Percentiles rank a stretch among this genome's conserved stretches.
phyloP scores from a whole-genome alignment of 805 yeast genomes.

The Pichia exigua region DNA sequence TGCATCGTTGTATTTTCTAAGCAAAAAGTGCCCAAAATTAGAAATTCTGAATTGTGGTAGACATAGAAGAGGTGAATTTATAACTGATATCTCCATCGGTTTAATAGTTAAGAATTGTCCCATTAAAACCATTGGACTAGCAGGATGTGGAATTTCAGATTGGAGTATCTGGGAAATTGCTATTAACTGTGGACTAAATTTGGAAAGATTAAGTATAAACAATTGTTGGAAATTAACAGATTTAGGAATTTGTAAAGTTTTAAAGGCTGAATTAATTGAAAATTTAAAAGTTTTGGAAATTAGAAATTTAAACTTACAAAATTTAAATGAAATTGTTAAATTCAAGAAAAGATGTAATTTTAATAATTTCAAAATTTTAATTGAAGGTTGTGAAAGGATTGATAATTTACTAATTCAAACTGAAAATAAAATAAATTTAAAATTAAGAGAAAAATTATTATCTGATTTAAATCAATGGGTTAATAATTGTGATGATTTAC shows the following conservation, averaged over 20 bases:
- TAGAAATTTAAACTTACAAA: constrained; percentile 52
- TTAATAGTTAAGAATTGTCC: constrained; percentile 49
- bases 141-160: constrained; percentile 81
- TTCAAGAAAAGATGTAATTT: constrained; percentile 49
- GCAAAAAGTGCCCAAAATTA: constrained; percentile 50
- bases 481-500: constrained; percentile 34
- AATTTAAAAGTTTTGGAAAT: constrained; percentile 70
- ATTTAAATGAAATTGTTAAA: constrained; percentile 57
- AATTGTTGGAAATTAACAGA: constrained; percentile 44
- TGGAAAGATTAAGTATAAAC: constrained; percentile 68
- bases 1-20: constrained; percentile 62
- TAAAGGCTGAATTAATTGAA: constrained; percentile 42
- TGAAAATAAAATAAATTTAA: constrained; percentile 50
- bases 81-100: constrained; percentile 63
- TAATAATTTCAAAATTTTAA: constrained; percentile 38
- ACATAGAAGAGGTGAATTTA: constrained; percentile 53
- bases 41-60: constrained; percentile 72
- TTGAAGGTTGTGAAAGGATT: constrained; percentile 73
- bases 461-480: constrained; percentile 62
- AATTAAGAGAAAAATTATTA: constrained; percentile 48
- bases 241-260: constrained; percentile 25
- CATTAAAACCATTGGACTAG: constrained; percentile 70
- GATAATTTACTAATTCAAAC: constrained; percentile 52
- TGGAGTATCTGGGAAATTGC: constrained; percentile 76
- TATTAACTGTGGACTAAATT: constrained; percentile 31